These are phyloP conservation scores for Fusarium anthophilum DNA, from an alignment of 2,329 filamentous ascomycete genomes.

Conservation along the genomic window DNA sequence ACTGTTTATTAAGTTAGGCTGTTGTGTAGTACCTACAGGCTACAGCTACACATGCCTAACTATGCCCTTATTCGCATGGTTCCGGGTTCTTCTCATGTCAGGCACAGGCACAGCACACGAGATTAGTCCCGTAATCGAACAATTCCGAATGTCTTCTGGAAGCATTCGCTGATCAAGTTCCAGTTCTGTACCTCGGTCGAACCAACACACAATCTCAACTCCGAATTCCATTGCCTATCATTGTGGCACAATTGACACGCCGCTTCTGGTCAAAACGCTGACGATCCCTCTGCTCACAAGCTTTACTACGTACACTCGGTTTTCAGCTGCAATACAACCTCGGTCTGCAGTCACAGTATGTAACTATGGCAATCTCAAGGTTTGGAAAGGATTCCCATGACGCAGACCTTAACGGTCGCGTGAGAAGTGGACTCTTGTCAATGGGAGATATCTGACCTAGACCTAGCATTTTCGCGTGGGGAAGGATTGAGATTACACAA, in stretches of 20 bases:
- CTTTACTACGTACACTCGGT: background rate
- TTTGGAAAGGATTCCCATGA: background rate
- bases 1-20: background rate
- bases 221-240: slow-evolving; percentile 6
- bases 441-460: slow-evolving; percentile 1
- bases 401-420: slow-evolving; percentile 2
- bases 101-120: background rate
- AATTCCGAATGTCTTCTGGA: slow-evolving; percentile 25
- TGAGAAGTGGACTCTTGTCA: slow-evolving; percentile 7
- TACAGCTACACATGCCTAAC: background rate
- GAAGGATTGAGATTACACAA: background rate
- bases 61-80: background rate
- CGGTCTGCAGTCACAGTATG: background rate
- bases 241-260: background rate
- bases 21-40: background rate
- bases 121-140: slow-evolving; percentile 14
- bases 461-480: background rate
- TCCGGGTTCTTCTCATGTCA: slow-evolving; percentile 5
- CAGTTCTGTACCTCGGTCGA: background rate
- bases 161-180: slow-evolving; percentile 3
- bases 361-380: background rate
- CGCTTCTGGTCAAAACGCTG: background rate
- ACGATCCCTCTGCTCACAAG: background rate
- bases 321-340: background rate
- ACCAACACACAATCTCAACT: background rate